phyloP scores from a whole-genome alignment of 345 rosid species.

The Heritiera littoralis region DNA sequence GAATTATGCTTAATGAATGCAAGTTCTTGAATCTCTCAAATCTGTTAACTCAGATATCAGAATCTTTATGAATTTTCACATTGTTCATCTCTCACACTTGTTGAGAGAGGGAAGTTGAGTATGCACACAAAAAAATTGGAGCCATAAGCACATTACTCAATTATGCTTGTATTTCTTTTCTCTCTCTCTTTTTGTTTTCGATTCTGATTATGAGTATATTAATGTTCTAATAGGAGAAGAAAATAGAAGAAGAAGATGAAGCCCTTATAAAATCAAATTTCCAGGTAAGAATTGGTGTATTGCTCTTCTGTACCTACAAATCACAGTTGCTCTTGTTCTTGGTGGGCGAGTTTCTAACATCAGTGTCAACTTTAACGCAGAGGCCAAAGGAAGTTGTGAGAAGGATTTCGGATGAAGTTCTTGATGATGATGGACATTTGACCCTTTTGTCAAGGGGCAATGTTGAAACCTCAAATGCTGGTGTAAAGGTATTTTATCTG shows the following conservation, averaged over 20 bases:
- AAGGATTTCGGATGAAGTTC: constrained; percentile 63
- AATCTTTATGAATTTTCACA: neutral
- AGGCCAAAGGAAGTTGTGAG: constrained; percentile 48
- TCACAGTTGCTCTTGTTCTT: neutral
- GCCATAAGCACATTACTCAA: neutral
- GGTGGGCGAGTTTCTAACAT: constrained; percentile 9
- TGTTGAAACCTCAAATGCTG: constrained; percentile 18
- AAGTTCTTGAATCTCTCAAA: neutral
- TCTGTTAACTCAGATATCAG: neutral
- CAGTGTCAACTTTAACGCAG: constrained; percentile 28
- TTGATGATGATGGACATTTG: constrained; percentile 41
- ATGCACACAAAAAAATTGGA: neutral
- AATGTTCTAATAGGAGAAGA: constrained; percentile 43
- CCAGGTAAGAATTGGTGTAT: constrained; percentile 37
- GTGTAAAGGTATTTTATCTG: neutral
- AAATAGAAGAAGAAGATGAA: constrained; percentile 72
- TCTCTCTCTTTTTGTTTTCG: neutral
- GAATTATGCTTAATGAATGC: neutral
- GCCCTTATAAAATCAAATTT: constrained; percentile 70
- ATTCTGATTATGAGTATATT: neutral
- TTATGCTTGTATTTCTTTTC: neutral
- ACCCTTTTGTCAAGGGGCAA: constrained; percentile 25
- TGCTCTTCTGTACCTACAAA: neutral
- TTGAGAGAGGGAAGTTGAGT: neutral
- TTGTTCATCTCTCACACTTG: neutral